Base-by-base conservation (phyloP, 1,284 basidiomycete species). In the Leccinum cinnamomeum region DNA sequence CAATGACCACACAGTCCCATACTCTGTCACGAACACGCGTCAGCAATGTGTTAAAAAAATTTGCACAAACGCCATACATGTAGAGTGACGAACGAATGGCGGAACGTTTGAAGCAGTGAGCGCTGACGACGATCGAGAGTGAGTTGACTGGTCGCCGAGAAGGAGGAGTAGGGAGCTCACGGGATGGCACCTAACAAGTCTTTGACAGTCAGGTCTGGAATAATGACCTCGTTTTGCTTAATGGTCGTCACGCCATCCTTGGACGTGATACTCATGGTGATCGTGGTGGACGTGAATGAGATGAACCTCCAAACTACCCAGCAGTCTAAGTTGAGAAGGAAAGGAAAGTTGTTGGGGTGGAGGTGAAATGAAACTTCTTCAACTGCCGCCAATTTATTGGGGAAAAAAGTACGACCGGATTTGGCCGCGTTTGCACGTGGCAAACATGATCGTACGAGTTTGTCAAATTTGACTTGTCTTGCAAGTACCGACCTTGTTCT, bases 101-200 rank as follows among this genome's bases (percentile, higher is more conserved):
- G 1, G 94, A 97, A 67, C 97, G 92, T 81, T 97, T 84, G 79
- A 90, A 95, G 81, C 97, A 98, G 79, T 97, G 95, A 5, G 91
- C 75, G 11, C 95, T 95, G 68, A 50, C 1, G 8, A 30, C 8
- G 30, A 33, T 61, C 7, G 16, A 0, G 33, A 41, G 7, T 5
- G 39, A 16, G 28, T 69, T 28, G 56, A 39, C 11, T 57, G 6
- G 5, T 23, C 18, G 10, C 3, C 18, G 3, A 41, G 14, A 56
- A 58, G 1, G 10, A 51, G 55, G 7, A 51, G 55, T 3, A 35
- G 3, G 3, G 8, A 53, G 84, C 87, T 68, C 73, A 95, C 93
- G 95, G 96, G 74, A 98, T 97, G 30, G 86, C 87, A 60, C 86
- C 87, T 59, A 98, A 84, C 63, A 98, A 78, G 72, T 96, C 91